A percentile compares a stretch with the other conserved stretches of the same genome.
phyloP scores from a whole-genome alignment of 805 yeast genomes.

The Schwanniomyces pseudopolymorphus region DNA sequence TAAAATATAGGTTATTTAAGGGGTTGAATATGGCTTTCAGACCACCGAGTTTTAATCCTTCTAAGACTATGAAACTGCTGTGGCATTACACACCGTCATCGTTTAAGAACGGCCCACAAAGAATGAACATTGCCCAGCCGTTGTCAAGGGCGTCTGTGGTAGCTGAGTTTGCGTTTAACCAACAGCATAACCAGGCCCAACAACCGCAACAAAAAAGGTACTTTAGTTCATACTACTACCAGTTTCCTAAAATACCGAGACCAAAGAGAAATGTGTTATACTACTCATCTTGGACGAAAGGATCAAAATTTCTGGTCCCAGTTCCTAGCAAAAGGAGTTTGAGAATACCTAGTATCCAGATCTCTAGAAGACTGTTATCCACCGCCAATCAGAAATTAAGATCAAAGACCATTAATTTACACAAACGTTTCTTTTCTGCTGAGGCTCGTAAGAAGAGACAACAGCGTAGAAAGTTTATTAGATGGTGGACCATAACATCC shows the following conservation, averaged over 20 bases:
- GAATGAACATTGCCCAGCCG: slow-evolving; percentile 41
- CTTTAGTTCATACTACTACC: slow-evolving; percentile 31
- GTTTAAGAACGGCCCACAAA: slow-evolving; percentile 32
- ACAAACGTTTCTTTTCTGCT: slow-evolving; percentile 40
- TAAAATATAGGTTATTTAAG: neutral
- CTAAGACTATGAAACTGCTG: slow-evolving; percentile 13
- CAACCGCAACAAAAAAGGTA: slow-evolving; percentile 14
- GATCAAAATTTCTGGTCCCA: slow-evolving; percentile 16
- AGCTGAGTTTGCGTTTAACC: slow-evolving; percentile 31
- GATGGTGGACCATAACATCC: slow-evolving; percentile 57
- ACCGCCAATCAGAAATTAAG: slow-evolving; percentile 37
- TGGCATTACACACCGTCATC: slow-evolving; percentile 24
- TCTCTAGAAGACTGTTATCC: slow-evolving; percentile 33
- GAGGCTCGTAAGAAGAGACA: slow-evolving; percentile 42
- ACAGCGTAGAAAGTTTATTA: slow-evolving; percentile 40
- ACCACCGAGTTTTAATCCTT: slow-evolving; percentile 17
- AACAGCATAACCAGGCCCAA: slow-evolving; percentile 16
- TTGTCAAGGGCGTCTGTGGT: slow-evolving; percentile 40
- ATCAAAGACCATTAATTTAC: slow-evolving; percentile 35
- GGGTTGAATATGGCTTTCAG: slow-evolving; percentile 19
- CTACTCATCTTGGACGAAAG: slow-evolving; percentile 45
- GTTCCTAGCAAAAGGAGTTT: slow-evolving; percentile 13
- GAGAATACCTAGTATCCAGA: slow-evolving; percentile 17
- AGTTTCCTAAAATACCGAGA: slow-evolving; percentile 55
- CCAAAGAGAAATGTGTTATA: slow-evolving; percentile 55